Percentiles rank a stretch among this genome's conserved stretches.
These are phyloP conservation scores for Scedosporium aurantiacum DNA, from an alignment of 2,329 filamentous ascomycete species.

Conservation along the genomic window DNA sequence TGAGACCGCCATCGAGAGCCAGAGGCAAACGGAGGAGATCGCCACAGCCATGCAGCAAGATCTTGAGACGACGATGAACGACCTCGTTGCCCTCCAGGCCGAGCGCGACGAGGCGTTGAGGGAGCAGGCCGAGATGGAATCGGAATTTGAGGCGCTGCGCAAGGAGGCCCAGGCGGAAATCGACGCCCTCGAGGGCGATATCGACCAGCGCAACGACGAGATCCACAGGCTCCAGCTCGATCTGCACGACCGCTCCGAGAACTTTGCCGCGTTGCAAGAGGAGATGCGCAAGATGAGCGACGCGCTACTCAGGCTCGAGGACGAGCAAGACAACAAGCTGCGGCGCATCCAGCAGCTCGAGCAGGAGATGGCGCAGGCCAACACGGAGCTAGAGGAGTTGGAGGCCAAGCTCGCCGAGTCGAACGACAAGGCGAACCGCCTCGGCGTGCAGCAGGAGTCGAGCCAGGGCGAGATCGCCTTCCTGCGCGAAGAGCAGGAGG, in stretches of 20 bases:
- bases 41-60: constrained; percentile 64
- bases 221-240: constrained; percentile 60
- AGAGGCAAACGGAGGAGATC: constrained; percentile 47
- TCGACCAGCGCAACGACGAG: constrained; percentile 62
- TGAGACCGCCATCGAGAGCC: constrained; percentile 56
- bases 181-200: constrained; percentile 56
- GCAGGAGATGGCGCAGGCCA: constrained; percentile 70
- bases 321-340: constrained; percentile 72
- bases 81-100: constrained; percentile 64
- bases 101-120: constrained; percentile 81
- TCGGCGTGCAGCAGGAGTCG: constrained; percentile 86
- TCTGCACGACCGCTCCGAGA: constrained; percentile 67
- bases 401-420: constrained; percentile 76
- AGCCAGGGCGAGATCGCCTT: constrained; percentile 90
- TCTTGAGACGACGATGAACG: constrained; percentile 65
- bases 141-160: constrained; percentile 48
- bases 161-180: constrained; percentile 57
- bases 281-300: constrained; percentile 92
- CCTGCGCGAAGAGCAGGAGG: constrained; percentile 90
- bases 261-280: constrained; percentile 80
- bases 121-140: constrained; percentile 47
- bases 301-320: constrained; percentile 74
- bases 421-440: constrained; percentile 75
- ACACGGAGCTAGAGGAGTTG: constrained; percentile 74
- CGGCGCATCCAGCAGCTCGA: constrained; percentile 74